Base-by-base conservation (phyloP, 164 flowering plant species). In the Vitis cinerea region DNA sequence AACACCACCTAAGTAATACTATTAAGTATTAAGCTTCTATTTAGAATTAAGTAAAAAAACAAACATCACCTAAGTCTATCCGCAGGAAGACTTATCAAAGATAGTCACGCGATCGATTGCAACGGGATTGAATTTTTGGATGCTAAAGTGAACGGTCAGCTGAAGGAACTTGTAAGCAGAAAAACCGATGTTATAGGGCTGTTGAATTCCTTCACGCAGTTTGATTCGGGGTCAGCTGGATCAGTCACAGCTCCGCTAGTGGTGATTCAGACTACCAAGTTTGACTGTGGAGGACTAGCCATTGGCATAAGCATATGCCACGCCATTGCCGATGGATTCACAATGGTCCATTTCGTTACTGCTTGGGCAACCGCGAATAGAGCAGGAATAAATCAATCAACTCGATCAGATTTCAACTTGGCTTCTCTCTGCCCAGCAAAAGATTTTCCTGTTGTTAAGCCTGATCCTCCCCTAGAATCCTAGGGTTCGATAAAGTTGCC, bases 281-380 rank as follows among this genome's bases (percentile, higher is more conserved):
- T 75, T 61, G 58, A 54, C 10, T 70, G 74, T 30, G 78, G 74
- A 7, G 74, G 78, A 2, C 8, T 66, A 15, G 66, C 63, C 10
- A 65, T 75, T 23, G 78, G 66, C 1, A 1, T 65, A 15, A 3
- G 13, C 23, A 47, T 59, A 10, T 57, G 48, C 9, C 71, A 68
- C 47, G 13, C 19, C 11, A 56, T 70, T 30, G 70, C 50, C 9
- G 77, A 74, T 65, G 68, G 58, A 10, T 49, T 9, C 37, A 29
- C 73, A 1, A 10, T 29, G 10, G n/a, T 49, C n/a, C 15, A 47
- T 1, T 70, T 75, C 69, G n/a, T 66, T 5, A 23, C 16, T 6
- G 67, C 17, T 10, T 70, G 78, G 78, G 66, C 78, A 3, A 61
- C 8, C 10, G 47, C 61, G 3, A 51, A 70, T 15, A 11, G 60